Conservation (phyloP, 257 asterid genomes). For the Fraxinus quadrangulata region DNA sequence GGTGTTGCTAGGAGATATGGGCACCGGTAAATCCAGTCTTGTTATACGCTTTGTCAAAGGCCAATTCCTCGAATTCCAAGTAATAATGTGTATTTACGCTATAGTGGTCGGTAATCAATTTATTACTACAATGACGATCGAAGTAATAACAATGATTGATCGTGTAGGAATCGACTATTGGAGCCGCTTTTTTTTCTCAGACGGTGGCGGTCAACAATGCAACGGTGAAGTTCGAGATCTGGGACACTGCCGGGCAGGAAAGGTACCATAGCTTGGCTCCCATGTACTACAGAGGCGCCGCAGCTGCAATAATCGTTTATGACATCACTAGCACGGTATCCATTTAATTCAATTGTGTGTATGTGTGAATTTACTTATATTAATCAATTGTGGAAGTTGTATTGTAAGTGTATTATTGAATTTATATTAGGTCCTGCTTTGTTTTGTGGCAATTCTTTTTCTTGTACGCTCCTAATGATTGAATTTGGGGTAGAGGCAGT, state of each 20-base stretch:
- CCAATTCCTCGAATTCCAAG: slow-evolving; percentile 90
- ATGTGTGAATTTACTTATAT: neutral
- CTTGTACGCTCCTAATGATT: neutral
- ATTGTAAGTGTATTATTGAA: neutral
- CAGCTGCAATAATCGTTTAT: slow-evolving; percentile 92
- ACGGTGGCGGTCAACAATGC: slow-evolving; percentile 74
- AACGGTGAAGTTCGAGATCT: slow-evolving; percentile 93
- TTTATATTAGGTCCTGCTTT: neutral
- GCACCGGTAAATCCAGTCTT: slow-evolving; percentile 93
- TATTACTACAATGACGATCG: neutral
- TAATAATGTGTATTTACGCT: slow-evolving; percentile 22
- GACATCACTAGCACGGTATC: slow-evolving; percentile 85
- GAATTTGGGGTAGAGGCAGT: neutral
- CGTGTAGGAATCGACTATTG: slow-evolving; percentile 89
- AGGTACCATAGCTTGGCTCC: slow-evolving; percentile 99
- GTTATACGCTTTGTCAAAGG: slow-evolving; percentile 93
- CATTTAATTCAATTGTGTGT: neutral
- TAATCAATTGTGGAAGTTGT: neutral
- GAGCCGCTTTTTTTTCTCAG: slow-evolving; percentile 94
- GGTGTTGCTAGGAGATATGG: slow-evolving; percentile 96
- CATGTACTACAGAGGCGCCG: slow-evolving; percentile 97
- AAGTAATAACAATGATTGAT: neutral
- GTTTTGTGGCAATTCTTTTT: neutral
- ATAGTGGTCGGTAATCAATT: slow-evolving; percentile 6
- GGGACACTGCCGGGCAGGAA: slow-evolving; percentile 99